These are phyloP conservation scores for Hydnomerulius pinastri DNA, from an alignment of 768 basidiomycete species.

Conservation along the genomic window DNA sequence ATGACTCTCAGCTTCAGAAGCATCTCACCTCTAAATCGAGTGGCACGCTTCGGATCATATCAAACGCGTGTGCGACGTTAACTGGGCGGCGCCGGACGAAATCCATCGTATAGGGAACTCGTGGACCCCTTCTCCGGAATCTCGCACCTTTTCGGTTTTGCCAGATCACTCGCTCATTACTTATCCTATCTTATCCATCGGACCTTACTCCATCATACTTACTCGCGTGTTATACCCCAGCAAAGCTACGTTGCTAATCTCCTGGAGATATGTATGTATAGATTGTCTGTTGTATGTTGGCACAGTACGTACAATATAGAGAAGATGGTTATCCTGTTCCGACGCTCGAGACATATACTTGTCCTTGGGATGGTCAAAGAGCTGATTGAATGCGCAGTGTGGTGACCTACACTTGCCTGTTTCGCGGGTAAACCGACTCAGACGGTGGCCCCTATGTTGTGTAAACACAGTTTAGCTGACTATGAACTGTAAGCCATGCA, in stretches of 20 bases:
- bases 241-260: neutral
- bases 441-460: too few relatives aligned
- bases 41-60: constrained; percentile 25
- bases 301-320: neutral
- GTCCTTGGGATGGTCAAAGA: too few relatives aligned
- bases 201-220: neutral
- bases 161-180: neutral
- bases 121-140: too few relatives aligned
- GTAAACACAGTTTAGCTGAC: too few relatives aligned
- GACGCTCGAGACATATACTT: too few relatives aligned
- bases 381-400: too few relatives aligned
- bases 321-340: too few relatives aligned
- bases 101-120: constrained; percentile 6
- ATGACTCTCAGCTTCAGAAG: neutral
- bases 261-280: neutral
- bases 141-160: too few relatives aligned
- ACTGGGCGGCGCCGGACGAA: constrained; percentile 12
- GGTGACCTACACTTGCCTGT: too few relatives aligned
- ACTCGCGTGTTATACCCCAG: neutral
- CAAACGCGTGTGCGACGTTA: constrained; percentile 27
- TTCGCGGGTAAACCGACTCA: too few relatives aligned
- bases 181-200: neutral
- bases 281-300: neutral
- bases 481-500: too few relatives aligned
- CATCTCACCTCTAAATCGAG: constrained; percentile 14